A percentile compares a stretch with the other conserved stretches of the same genome.
phyloP scores from a whole-genome alignment of 2,329 filamentous ascomycete species.

The Calonectria leucothoes region DNA sequence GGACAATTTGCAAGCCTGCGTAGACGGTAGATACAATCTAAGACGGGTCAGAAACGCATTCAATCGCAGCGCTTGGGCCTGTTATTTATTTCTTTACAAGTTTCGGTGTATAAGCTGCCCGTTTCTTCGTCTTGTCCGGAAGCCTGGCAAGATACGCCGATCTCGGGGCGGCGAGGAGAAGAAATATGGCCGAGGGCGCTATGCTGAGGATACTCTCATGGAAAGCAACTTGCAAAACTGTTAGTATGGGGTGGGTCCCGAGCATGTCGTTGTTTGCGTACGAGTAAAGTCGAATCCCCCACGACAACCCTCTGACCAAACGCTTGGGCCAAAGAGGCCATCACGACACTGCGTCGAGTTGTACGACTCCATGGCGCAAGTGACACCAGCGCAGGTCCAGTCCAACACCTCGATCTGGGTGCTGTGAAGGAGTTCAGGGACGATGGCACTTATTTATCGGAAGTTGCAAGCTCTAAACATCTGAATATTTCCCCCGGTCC shows the following conservation, averaged over 20 bases:
- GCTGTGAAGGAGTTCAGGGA: neutral
- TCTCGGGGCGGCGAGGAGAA: conserved; percentile 37
- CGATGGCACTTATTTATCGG: neutral
- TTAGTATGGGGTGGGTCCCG: conserved; percentile 20
- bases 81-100: no score
- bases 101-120: conserved; percentile 42
- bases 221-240: conserved; percentile 38
- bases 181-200: conserved; percentile 39
- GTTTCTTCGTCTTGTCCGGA: conserved; percentile 38
- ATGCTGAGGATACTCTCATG: conserved; percentile 44
- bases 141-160: conserved; percentile 36
- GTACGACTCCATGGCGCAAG: conserved; percentile 31
- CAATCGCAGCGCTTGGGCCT: neutral
- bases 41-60: neutral
- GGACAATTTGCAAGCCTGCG: conserved; percentile 38
- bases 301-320: conserved; percentile 43
- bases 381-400: neutral
- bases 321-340: conserved; percentile 44
- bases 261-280: conserved; percentile 4
- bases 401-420: neutral
- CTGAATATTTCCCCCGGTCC: neutral
- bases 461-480: neutral
- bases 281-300: conserved; percentile 48
- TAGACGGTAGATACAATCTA: conserved; percentile 40
- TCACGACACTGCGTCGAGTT: conserved; percentile 44